Evolutionary conservation across 345 rosid genomes (phyloP).

Genomic region (Mercurialis annua): DNA sequence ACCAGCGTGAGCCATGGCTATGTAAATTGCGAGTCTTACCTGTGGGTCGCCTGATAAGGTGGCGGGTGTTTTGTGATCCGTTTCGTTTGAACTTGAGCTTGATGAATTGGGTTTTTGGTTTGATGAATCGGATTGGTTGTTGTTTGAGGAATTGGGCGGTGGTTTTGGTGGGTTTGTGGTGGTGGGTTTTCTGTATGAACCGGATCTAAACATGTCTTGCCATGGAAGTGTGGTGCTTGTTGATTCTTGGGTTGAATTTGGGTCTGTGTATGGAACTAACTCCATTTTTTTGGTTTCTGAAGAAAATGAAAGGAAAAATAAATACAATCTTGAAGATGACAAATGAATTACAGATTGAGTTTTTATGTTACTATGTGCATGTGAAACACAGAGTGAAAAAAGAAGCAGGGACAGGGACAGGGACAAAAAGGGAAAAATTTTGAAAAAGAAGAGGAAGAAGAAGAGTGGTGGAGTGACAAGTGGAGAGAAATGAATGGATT

Average conservation of each 20-base stretch:
- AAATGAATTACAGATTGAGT: neutral
- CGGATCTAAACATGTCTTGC: conserved; percentile 97
- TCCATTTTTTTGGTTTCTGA: conserved; percentile 41
- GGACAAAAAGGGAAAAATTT: neutral
- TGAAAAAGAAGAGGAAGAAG: no score
- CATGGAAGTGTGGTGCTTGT: conserved; percentile 54
- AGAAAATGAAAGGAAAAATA: neutral
- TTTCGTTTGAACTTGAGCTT: conserved; percentile 14
- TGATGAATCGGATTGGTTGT: conserved; percentile 10
- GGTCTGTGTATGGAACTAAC: conserved; percentile 67
- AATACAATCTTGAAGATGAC: neutral
- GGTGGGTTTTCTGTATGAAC: conserved; percentile 61
- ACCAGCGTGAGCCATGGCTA: conserved; percentile 98
- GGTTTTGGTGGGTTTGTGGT: conserved; percentile 33
- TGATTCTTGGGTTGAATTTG: conserved; percentile 41
- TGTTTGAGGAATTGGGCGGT: conserved; percentile 14
- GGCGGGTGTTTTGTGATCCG: conserved; percentile 29
- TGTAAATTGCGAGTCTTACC: conserved; percentile 84
- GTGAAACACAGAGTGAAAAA: neutral
- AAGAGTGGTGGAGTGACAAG: neutral
- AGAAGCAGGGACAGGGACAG: neutral
- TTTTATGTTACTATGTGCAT: neutral
- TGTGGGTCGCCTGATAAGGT: conserved; percentile 61
- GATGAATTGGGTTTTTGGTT: conserved; percentile 4
- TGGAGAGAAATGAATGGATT: neutral